Evolutionary conservation across 73 alveolate genomes (phyloP).

Genomic region (Symbiodinium natans): DNA sequence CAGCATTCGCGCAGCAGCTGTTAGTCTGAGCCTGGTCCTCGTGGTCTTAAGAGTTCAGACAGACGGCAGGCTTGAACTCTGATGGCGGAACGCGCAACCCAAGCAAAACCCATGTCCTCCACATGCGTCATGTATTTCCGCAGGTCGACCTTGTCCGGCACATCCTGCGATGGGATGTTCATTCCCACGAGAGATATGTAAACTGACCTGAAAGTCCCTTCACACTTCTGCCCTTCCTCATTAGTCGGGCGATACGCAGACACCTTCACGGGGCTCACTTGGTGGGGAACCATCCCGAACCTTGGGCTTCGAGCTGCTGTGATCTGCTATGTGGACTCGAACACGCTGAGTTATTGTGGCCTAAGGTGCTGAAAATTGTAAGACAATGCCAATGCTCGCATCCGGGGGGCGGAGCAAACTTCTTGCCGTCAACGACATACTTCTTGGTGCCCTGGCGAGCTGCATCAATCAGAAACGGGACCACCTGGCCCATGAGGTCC

Average conservation of each 20-base stretch:
- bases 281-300: slow-evolving; percentile 18
- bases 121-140: slow-evolving; percentile 50
- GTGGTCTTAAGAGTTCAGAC: background rate
- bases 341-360: background rate
- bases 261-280: background rate
- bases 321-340: too few species aligned
- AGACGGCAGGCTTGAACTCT: too few species aligned
- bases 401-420: slow-evolving; percentile 8
- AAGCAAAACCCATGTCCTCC: background rate
- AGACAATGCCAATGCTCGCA: background rate
- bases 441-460: slow-evolving; percentile 85
- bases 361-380: background rate
- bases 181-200: too few species aligned
- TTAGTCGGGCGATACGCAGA: background rate
- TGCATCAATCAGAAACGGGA: slow-evolving; percentile 73
- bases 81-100: too few species aligned
- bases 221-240: background rate
- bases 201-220: too few species aligned
- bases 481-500: slow-evolving; percentile 2
- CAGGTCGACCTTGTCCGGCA: slow-evolving; percentile 47
- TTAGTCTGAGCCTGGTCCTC: slow-evolving; percentile 89
- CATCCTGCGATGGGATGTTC: background rate
- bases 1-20: slow-evolving; percentile 92
- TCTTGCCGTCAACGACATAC: background rate
- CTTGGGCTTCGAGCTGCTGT: background rate